Percentiles rank a stretch among this genome's conserved stretches.
Evolutionary conservation across 2,329 filamentous ascomycete genomes (phyloP).

Genomic region (Thelonectria blattea): DNA sequence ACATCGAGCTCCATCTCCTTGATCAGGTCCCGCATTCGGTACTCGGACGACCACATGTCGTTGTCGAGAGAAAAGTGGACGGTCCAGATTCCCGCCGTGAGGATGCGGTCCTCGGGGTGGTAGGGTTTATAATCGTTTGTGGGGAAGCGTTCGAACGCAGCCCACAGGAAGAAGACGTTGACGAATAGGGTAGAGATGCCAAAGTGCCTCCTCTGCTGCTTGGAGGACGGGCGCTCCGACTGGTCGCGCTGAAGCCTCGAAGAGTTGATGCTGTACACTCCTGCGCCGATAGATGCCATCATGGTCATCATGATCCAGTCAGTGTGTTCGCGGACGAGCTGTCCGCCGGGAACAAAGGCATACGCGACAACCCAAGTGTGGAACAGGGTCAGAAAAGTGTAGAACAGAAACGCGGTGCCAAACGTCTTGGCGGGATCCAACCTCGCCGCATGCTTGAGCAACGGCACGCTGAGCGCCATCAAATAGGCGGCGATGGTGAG

Average conservation of each 20-base stretch:
- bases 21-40: constrained; percentile 89
- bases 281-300: constrained; percentile 84
- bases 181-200: constrained; percentile 69
- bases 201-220: constrained; percentile 59
- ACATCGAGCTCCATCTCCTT: constrained; percentile 97
- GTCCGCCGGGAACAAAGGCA: constrained; percentile 94
- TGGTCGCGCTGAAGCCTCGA: constrained; percentile 52
- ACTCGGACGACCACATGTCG: constrained; percentile 97
- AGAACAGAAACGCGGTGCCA: constrained; percentile 85
- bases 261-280: constrained; percentile 75
- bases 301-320: constrained; percentile 92
- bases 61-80: constrained; percentile 98
- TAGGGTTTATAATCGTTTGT: constrained; percentile 91
- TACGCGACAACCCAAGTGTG: constrained; percentile 99
- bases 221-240: constrained; percentile 39
- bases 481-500: constrained; percentile 78
- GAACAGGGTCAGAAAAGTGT: constrained; percentile 95
- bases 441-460: constrained; percentile 78
- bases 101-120: constrained; percentile 82
- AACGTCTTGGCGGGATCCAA: constrained; percentile 82
- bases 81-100: constrained; percentile 98
- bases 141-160: constrained; percentile 90
- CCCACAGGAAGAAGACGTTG: constrained; percentile 78
- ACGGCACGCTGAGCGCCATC: constrained; percentile 76
- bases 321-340: constrained; percentile 89